Conservation (phyloP, 192 early-diverging fungal species). For the Backusella westeae region DNA sequence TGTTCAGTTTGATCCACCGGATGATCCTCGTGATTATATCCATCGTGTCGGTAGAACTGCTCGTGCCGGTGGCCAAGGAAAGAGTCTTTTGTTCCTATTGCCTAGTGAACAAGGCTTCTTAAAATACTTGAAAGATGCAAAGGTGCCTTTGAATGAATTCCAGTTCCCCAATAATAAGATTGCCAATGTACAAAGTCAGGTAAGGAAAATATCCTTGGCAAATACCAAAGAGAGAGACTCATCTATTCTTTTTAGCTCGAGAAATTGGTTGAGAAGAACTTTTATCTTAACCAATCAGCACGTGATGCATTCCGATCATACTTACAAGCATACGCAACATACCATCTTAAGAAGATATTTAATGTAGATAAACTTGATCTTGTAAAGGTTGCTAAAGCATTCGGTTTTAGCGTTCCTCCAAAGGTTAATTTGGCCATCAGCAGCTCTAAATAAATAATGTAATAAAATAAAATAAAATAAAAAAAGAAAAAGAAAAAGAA, state of each 20-base stretch:
- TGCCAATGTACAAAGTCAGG: conserved; percentile 92
- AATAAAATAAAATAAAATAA: neutral
- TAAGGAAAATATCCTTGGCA: neutral
- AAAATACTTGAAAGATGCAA: conserved; percentile 96
- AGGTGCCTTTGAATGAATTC: conserved; percentile 98
- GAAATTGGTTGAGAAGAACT: conserved; percentile 95
- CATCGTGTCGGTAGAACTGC: conserved; percentile 97
- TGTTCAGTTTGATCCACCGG: conserved; percentile 98
- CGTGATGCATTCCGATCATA: conserved; percentile 97
- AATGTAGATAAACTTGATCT: conserved; percentile 89
- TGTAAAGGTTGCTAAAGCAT: conserved; percentile 88
- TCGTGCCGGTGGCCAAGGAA: conserved; percentile 84
- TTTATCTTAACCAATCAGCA: conserved; percentile 94
- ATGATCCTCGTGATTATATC: conserved; percentile 98
- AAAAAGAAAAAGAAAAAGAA: neutral
- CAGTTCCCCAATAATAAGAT: conserved; percentile 95
- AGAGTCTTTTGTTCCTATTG: conserved; percentile 92
- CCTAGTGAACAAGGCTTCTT: conserved; percentile 95
- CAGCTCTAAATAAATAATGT: conserved; percentile 11
- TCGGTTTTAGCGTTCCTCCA: conserved; percentile 95
- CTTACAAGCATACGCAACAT: conserved; percentile 92
- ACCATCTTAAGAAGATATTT: conserved; percentile 95
- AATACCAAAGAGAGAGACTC: neutral
- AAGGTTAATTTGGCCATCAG: conserved; percentile 79
- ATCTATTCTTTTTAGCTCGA: conserved; percentile 53